A percentile compares a stretch with the other conserved stretches of the same genome.
These are phyloP conservation scores for Leonotis leonurus DNA, from an alignment of 257 asterid genomes.

Conservation along the genomic window DNA sequence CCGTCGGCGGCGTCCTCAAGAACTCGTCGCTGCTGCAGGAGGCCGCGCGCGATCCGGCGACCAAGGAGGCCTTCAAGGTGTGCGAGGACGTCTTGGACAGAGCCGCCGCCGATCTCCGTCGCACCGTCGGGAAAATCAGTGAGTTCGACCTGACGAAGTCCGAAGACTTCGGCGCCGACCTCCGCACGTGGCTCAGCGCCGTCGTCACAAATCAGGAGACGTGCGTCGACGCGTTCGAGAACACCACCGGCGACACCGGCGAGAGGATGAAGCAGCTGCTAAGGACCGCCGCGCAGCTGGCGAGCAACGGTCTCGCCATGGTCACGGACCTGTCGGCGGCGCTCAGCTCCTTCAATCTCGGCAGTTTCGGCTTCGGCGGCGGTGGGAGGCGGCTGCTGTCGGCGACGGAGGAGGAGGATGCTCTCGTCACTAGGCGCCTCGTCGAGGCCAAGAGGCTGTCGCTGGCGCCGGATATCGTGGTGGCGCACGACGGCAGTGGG, in stretches of 20 bases:
- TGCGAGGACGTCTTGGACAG: slow-evolving; percentile 35
- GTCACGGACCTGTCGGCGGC: slow-evolving; percentile 23
- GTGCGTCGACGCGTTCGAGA: slow-evolving; percentile 62
- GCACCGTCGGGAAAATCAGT: slow-evolving; percentile 28
- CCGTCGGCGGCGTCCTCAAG: slow-evolving; percentile 27
- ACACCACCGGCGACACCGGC: slow-evolving; percentile 39
- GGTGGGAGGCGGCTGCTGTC: slow-evolving; percentile 16
- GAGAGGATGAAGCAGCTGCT: slow-evolving; percentile 42
- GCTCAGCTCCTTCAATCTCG: slow-evolving; percentile 12
- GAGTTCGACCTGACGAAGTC: slow-evolving; percentile 17
- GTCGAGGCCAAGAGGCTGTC: neutral
- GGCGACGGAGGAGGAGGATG: neutral
- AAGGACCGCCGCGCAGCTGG: slow-evolving; percentile 22
- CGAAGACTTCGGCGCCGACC: slow-evolving; percentile 27
- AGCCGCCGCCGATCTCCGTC: slow-evolving; percentile 43
- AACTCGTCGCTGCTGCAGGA: slow-evolving; percentile 32
- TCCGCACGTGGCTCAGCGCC: slow-evolving; percentile 64
- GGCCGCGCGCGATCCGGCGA: slow-evolving; percentile 39
- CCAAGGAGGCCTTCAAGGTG: slow-evolving; percentile 33
- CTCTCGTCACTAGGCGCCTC: slow-evolving; percentile 5
- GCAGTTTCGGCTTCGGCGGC: neutral
- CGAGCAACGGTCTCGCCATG: slow-evolving; percentile 45
- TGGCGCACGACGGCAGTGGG: slow-evolving; percentile 63
- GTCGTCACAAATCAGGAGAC: slow-evolving; percentile 51
- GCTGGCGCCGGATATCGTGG: slow-evolving; percentile 32